phyloP scores from a whole-genome alignment of 176 grass and related monocot genomes.

The Zea mays region DNA sequence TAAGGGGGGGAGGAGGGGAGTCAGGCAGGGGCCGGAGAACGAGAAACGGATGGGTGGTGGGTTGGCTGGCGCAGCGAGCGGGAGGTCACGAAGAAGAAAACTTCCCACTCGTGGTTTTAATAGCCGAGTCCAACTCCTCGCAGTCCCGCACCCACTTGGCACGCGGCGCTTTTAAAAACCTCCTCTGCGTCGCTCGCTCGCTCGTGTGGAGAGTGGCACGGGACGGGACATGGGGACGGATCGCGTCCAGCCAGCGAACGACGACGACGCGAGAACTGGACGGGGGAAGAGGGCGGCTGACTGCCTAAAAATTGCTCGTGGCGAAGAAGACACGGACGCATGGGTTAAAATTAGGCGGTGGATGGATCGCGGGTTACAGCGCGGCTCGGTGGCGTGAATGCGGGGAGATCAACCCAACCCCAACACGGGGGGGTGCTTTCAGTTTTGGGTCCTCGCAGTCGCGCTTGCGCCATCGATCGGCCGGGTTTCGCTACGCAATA shows the following conservation, averaged over 20 bases:
- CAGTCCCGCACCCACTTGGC: slow-evolving; percentile 41
- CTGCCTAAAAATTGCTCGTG: slow-evolving; percentile 41
- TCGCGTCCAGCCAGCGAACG: neutral
- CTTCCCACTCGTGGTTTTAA: slow-evolving; percentile 58
- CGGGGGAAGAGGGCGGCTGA: neutral
- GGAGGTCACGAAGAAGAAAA: slow-evolving; percentile 48
- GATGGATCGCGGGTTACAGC: slow-evolving; percentile 1
- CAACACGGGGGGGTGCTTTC: slow-evolving; percentile 27
- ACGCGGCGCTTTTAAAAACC: slow-evolving; percentile 46
- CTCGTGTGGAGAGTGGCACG: neutral
- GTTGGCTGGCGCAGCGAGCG: slow-evolving; percentile 45
- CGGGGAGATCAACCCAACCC: neutral
- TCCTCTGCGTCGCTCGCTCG: neutral
- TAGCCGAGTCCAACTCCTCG: slow-evolving; percentile 49
- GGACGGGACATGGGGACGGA: neutral
- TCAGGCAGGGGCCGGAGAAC: neutral
- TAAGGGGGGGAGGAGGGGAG: slow-evolving; percentile 5
- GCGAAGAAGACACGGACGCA: neutral
- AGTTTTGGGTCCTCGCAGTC: neutral
- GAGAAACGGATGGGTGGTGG: slow-evolving; percentile 47
- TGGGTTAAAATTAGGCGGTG: slow-evolving; percentile 45
- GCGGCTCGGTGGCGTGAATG: slow-evolving; percentile 31
- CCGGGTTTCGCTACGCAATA: slow-evolving; percentile 25
- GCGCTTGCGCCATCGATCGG: neutral
- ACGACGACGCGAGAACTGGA: neutral